Evolutionary conservation across 768 basidiomycete genomes (phyloP), one percentile per base, ranked within the genome.

Genomic region (Xerocomellus chrysenteron): DNA sequence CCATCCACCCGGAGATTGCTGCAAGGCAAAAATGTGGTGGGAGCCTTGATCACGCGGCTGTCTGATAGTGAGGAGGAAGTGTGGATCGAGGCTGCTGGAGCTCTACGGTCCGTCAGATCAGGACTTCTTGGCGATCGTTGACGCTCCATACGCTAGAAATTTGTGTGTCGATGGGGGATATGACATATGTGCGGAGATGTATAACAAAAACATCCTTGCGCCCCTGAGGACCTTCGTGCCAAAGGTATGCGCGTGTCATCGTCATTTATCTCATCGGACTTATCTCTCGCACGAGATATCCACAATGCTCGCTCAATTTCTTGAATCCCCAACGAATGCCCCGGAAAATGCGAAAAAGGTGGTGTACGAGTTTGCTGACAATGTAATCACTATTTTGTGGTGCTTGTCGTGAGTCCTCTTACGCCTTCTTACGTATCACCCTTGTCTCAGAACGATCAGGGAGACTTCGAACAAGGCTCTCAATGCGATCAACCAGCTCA

Each of bases 101-200:
- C 94, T 39, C 73, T 98, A 54, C 82, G 94, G 94, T 93, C 64
- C 65, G 83, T 59, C 24, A 7, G 13, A 41, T 46, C 24, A 10
- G 13, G 14, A 49, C 45, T 37, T 35, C 41, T 13, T 41, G 21
- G 36, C 56, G 26, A 54, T 54, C 41, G 49, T 55, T 62, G 52
- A 63, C 35, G 19, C 48, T 21, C 13, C 12, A 28, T 40, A n/a
- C 11, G 51, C 35, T 65, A 97, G 94, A 59, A 98, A 97, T 75
- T 73, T 98, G 14, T 94, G 92, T 65, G 87, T 98, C 65, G 95
- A 98, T 67, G 95, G 94, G 16, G 95, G 95, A 50, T 90, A 92
- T 68, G 94, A 97, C 61, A 90, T 97, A 46, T 95, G 94, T 65
- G 92, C 90, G 2, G 93, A 97, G 72, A 95, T 98, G 92, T 95